Evolutionary conservation across 1,284 basidiomycete genomes (phyloP).

Genomic region (Cutaneotrichosporon cutaneum): DNA sequence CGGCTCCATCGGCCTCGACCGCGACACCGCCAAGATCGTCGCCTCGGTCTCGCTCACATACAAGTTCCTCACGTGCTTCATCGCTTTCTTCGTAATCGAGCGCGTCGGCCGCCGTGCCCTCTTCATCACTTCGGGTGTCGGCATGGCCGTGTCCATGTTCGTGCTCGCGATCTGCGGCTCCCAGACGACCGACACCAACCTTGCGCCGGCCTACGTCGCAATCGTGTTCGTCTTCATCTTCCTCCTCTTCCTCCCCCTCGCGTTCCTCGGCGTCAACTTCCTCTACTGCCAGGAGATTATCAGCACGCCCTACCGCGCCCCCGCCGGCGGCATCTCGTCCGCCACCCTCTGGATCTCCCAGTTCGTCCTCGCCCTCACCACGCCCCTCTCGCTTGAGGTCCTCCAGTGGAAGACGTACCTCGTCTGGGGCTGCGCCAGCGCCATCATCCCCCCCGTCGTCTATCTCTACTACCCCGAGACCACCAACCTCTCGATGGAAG

Average conservation of each 20-base stretch:
- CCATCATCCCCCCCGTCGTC: conserved; percentile 30
- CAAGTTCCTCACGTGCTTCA: conserved; percentile 33
- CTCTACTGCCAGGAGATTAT: conserved; percentile 38
- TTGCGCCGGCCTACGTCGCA: conserved; percentile 33
- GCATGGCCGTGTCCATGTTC: conserved; percentile 41
- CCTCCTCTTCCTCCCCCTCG: conserved; percentile 36
- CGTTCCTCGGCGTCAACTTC: conserved; percentile 39
- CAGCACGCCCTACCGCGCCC: conserved; percentile 34
- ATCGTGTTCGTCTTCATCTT: conserved; percentile 39
- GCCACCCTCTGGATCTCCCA: conserved; percentile 35
- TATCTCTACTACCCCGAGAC: conserved; percentile 42
- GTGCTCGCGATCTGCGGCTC: conserved; percentile 37
- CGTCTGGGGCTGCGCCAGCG: conserved; percentile 22
- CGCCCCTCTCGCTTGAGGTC: conserved; percentile 30
- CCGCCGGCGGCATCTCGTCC: conserved; percentile 35
- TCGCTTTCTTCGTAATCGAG: conserved; percentile 35
- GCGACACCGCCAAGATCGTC: conserved; percentile 32
- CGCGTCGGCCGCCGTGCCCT: conserved; percentile 39
- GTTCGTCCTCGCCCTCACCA: conserved; percentile 30
- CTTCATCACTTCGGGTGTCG: conserved; percentile 38
- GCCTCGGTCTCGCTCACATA: conserved; percentile 33
- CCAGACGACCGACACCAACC: conserved; percentile 29
- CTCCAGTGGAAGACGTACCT: conserved; percentile 34
- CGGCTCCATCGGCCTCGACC: conserved; percentile 31
- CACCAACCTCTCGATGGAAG: conserved; percentile 35